Evolutionary conservation across 2,329 filamentous ascomycete genomes (phyloP).

Genomic region (Bertia moriformis): DNA sequence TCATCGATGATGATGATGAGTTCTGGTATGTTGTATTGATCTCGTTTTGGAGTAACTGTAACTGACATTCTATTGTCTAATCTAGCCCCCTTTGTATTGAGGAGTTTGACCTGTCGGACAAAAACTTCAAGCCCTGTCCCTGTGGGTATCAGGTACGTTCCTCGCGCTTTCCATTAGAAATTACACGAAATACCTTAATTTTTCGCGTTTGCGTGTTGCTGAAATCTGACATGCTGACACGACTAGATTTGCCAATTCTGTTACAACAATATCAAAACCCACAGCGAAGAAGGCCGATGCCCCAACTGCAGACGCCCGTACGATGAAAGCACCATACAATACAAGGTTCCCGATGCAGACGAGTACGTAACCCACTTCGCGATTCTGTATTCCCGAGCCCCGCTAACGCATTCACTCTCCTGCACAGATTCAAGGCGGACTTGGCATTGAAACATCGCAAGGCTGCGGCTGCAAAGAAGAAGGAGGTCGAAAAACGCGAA

Average conservation of each 20-base stretch:
- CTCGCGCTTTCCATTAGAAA: too few relatives aligned
- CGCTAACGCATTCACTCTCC: background rate
- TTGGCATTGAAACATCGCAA: conserved; percentile 63
- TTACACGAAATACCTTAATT: too few relatives aligned
- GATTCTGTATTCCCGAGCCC: conserved; percentile 10
- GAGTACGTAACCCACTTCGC: conserved; percentile 48
- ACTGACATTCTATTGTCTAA: conserved; percentile 8
- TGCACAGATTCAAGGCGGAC: conserved; percentile 24
- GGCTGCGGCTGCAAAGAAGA: conserved; percentile 68
- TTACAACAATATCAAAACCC: conserved; percentile 90
- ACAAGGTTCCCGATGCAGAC: conserved; percentile 86
- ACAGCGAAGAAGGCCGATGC: conserved; percentile 91
- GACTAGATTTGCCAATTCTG: conserved; percentile 96
- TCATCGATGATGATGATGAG: conserved; percentile 60
- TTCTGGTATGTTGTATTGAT: conserved; percentile 35
- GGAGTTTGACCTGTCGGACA: conserved; percentile 94
- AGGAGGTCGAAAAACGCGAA: conserved; percentile 90
- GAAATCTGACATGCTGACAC: background rate
- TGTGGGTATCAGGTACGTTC: conserved; percentile 83
- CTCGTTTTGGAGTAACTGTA: conserved; percentile 1
- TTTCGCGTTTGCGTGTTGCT: too few relatives aligned
- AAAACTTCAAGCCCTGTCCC: conserved; percentile 90
- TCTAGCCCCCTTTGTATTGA: conserved; percentile 89
- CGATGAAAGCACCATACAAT: conserved; percentile 93
- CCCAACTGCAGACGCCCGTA: conserved; percentile 94